phyloP scores from a whole-genome alignment of 768 basidiomycete species.

The Calocybe gangraenosa region DNA sequence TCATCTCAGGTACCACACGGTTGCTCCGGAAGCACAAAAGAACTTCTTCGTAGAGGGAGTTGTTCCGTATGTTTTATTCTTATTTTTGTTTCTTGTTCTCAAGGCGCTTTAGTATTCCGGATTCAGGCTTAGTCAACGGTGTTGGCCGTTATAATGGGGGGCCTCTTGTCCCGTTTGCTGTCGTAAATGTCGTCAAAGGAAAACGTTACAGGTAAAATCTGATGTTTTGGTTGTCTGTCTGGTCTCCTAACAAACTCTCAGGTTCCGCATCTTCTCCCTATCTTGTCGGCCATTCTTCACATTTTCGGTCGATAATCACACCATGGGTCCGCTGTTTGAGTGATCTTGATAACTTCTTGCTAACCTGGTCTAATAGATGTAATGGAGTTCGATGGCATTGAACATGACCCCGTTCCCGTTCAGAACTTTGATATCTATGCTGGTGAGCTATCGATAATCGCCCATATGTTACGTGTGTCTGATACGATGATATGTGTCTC shows the following conservation, averaged over 20 bases:
- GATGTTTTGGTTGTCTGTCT: background rate
- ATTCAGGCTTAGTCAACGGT: constrained; percentile 44
- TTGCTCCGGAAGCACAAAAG: constrained; percentile 32
- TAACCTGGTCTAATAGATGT: constrained; percentile 11
- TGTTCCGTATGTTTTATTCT: constrained; percentile 19
- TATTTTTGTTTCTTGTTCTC: background rate
- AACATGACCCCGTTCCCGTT: constrained; percentile 31
- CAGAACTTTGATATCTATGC: constrained; percentile 38
- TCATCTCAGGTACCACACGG: constrained; percentile 11
- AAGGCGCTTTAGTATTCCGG: constrained; percentile 16
- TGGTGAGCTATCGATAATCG: constrained; percentile 17
- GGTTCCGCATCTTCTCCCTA: constrained; percentile 42
- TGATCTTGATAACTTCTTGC: background rate
- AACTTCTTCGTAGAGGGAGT: constrained; percentile 24
- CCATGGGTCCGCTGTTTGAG: constrained; percentile 4
- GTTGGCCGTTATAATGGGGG: constrained; percentile 35
- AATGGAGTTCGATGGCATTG: constrained; percentile 35
- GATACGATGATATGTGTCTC: background rate
- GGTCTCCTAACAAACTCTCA: background rate
- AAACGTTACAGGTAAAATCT: constrained; percentile 34
- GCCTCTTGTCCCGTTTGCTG: constrained; percentile 29
- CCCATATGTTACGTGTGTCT: background rate
- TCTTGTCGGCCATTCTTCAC: constrained; percentile 39
- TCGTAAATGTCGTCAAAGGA: constrained; percentile 35
- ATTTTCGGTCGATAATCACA: constrained; percentile 32